A percentile compares a stretch with the other conserved stretches of the same genome.
Conservation (phyloP, 176 grass and related monocot genomes). For the Eremochloa ophiuroides region DNA sequence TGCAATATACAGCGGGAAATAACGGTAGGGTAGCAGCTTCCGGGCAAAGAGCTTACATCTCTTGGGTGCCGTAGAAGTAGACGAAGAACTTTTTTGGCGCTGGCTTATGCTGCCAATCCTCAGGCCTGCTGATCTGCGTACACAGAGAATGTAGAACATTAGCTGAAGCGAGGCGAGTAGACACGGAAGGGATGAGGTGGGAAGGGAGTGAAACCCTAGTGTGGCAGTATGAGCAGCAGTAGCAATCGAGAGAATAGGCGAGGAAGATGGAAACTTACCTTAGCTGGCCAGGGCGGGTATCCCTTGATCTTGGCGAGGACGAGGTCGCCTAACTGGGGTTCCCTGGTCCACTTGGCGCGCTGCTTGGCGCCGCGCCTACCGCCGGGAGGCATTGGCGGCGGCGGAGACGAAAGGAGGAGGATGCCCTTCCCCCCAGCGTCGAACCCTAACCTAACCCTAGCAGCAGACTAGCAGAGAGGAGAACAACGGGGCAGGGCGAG, state of each 20-base stretch:
- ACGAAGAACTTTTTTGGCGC: conserved; percentile 77
- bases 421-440: not conserved
- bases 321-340: conserved; percentile 74
- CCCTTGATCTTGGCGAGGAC: conserved; percentile 99
- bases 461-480: conserved; percentile 15
- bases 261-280: conserved; percentile 34
- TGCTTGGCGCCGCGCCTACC: conserved; percentile 57
- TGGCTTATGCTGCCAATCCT: conserved; percentile 51
- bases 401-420: not conserved
- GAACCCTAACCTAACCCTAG: conserved; percentile 68
- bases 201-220: conserved; percentile 29
- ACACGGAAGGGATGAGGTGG: not conserved
- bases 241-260: not conserved
- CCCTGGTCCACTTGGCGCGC: conserved; percentile 54
- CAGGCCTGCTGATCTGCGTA: conserved; percentile 82
- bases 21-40: not conserved
- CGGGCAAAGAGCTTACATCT: conserved; percentile 58
- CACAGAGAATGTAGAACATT: conserved; percentile 2
- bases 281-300: conserved; percentile 87
- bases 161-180: not conserved
- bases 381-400: conserved; percentile 65
- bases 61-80: conserved; percentile 79
- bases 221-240: not conserved
- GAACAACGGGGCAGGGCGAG: not conserved
- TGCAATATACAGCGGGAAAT: not conserved